Evolutionary conservation across 768 basidiomycete species (phyloP).

Genomic region (Suillus alpinus): DNA sequence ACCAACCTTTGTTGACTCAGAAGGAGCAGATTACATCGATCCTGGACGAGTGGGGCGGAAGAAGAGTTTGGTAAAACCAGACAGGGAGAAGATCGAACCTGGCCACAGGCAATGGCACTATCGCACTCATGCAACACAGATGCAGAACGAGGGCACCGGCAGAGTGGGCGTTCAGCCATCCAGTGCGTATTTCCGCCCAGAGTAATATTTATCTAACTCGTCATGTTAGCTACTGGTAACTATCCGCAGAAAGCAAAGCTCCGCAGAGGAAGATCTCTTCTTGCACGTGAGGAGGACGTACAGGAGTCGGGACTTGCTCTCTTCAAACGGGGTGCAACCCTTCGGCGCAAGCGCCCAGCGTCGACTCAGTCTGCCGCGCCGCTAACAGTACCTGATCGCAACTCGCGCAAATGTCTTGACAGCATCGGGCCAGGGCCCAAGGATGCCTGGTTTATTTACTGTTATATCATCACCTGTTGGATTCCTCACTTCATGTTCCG

Average conservation of each 20-base stretch:
- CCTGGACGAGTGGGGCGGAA: conserved; percentile 66
- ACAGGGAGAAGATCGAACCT: conserved; percentile 95
- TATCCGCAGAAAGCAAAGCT: conserved; percentile 55
- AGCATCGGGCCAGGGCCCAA: conserved; percentile 85
- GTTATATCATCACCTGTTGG: conserved; percentile 77
- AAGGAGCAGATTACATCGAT: conserved; percentile 38
- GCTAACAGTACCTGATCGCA: conserved; percentile 33
- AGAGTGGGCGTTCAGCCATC: conserved; percentile 75
- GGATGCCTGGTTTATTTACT: conserved; percentile 95
- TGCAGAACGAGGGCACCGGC: conserved; percentile 65
- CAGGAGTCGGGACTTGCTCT: conserved; percentile 91
- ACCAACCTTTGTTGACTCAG: conserved; percentile 35
- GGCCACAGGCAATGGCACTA: conserved; percentile 95
- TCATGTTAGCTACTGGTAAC: conserved; percentile 69
- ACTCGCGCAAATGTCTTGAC: conserved; percentile 55
- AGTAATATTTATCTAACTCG: neutral
- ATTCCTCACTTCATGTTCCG: conserved; percentile 77
- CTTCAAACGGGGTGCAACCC: conserved; percentile 81
- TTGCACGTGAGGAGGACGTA: conserved; percentile 87
- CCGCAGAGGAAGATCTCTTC: conserved; percentile 84
- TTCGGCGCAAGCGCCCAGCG: conserved; percentile 65
- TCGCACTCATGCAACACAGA: conserved; percentile 77
- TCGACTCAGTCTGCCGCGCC: conserved; percentile 40
- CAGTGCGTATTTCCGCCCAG: conserved; percentile 49
- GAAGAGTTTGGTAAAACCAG: conserved; percentile 89